phyloP scores from a whole-genome alignment of 1,284 basidiomycete species.

The Ustilago loliicola region DNA sequence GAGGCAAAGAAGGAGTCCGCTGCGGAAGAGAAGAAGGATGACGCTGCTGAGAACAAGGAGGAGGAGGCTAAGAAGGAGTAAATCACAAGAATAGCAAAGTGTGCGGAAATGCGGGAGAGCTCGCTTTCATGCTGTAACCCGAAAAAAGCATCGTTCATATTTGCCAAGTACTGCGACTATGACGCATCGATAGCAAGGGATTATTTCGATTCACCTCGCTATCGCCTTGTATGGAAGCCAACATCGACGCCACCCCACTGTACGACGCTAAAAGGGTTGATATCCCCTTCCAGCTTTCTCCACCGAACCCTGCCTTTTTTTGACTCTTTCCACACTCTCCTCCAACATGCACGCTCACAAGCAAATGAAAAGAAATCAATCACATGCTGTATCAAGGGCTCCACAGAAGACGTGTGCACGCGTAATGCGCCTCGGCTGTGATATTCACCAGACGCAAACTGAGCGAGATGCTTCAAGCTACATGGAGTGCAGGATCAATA shows the following conservation, averaged over 20 bases:
- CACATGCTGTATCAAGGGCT: neutral
- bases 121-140: conserved; percentile 40
- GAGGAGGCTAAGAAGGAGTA: conserved; percentile 40
- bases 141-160: neutral
- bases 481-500: conserved; percentile 14
- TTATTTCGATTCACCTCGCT: too few species aligned
- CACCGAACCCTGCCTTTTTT: neutral
- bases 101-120: neutral
- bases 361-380: conserved; percentile 1
- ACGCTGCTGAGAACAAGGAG: conserved; percentile 33
- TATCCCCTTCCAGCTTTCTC: conserved; percentile 38
- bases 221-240: too few species aligned
- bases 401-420: neutral
- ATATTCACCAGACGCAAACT: neutral
- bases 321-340: neutral
- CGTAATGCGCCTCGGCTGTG: neutral
- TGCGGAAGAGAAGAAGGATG: conserved; percentile 32
- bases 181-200: neutral
- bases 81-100: neutral
- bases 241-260: neutral
- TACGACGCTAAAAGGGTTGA: conserved; percentile 23
- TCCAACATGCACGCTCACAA: neutral
- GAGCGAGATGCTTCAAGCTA: conserved; percentile 1
- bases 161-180: neutral
- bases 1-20: conserved; percentile 35